Conservation (phyloP, 768 basidiomycete species). For the Rhodotorula taiwanensis region DNA sequence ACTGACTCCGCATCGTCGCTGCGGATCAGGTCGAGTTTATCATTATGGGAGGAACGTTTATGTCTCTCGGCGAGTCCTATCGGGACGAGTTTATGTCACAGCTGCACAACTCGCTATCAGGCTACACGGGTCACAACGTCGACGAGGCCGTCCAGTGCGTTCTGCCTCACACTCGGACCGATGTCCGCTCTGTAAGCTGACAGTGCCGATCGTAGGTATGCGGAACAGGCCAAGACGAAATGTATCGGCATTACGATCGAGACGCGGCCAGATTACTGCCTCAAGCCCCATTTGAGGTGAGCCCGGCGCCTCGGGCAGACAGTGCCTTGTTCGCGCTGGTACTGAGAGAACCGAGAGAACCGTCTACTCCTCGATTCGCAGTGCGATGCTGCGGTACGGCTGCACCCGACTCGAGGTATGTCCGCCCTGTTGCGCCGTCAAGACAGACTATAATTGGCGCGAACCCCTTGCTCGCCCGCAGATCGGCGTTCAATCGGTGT, state of each 20-base stretch:
- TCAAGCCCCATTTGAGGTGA: constrained; percentile 88
- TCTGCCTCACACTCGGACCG: neutral
- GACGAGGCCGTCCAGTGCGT: constrained; percentile 85
- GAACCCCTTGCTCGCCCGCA: neutral
- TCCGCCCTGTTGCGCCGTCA: too few species aligned
- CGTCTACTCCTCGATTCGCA: constrained; percentile 41
- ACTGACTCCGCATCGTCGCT: constrained; percentile 41
- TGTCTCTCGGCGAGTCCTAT: constrained; percentile 99
- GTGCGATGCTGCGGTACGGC: constrained; percentile 98
- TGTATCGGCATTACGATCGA: constrained; percentile 99
- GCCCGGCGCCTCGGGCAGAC: too few species aligned
- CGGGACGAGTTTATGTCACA: constrained; percentile 88
- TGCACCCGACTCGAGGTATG: constrained; percentile 79
- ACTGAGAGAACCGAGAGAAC: neutral
- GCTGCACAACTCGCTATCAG: constrained; percentile 91
- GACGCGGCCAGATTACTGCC: constrained; percentile 94
- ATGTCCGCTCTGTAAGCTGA: neutral
- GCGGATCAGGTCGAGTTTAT: constrained; percentile 28
- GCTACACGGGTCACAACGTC: constrained; percentile 81
- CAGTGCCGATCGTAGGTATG: constrained; percentile 56
- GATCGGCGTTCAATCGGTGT: constrained; percentile 97
- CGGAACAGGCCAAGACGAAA: constrained; percentile 95
- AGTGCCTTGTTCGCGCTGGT: too few species aligned
- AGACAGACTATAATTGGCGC: too few species aligned
- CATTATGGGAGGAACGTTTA: constrained; percentile 85